Conservation (phyloP, 1,284 basidiomycete species). For the Pascua guehoae region DNA sequence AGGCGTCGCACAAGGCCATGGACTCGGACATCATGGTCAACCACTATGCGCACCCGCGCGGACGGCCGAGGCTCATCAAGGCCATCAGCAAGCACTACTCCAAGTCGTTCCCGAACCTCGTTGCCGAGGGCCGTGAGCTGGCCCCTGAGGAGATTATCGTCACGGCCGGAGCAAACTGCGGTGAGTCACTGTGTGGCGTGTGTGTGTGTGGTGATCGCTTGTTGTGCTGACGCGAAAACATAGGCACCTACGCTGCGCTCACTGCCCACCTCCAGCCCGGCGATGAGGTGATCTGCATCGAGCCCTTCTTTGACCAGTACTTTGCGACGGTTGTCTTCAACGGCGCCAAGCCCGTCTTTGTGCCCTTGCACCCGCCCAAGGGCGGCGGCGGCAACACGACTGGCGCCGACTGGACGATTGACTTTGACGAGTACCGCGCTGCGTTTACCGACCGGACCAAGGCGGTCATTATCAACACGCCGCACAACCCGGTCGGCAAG, state of each 20-base stretch:
- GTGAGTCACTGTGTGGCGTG: slow-evolving; percentile 48
- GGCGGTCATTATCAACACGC: slow-evolving; percentile 90
- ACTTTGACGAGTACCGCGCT: slow-evolving; percentile 75
- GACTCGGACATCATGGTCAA: slow-evolving; percentile 62
- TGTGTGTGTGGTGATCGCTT: background rate
- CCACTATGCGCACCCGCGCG: slow-evolving; percentile 88
- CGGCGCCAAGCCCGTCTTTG: slow-evolving; percentile 86
- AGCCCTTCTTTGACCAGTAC: slow-evolving; percentile 98
- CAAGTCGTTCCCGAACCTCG: slow-evolving; percentile 57
- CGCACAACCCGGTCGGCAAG: slow-evolving; percentile 94
- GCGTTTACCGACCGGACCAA: slow-evolving; percentile 83
- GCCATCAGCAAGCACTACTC: slow-evolving; percentile 78
- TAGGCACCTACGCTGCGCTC: slow-evolving; percentile 86
- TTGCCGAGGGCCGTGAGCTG: slow-evolving; percentile 59
- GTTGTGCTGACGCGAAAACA: background rate
- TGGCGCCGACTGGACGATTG: slow-evolving; percentile 75
- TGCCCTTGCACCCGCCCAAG: slow-evolving; percentile 82
- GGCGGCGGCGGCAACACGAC: slow-evolving; percentile 59
- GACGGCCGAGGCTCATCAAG: slow-evolving; percentile 75
- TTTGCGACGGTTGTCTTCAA: slow-evolving; percentile 88
- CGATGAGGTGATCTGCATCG: slow-evolving; percentile 98
- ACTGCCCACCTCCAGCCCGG: slow-evolving; percentile 81
- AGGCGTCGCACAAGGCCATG: slow-evolving; percentile 71
- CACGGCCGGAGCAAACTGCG: slow-evolving; percentile 94
- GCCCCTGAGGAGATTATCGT: slow-evolving; percentile 89